phyloP scores from a whole-genome alignment of 164 flowering plant genomes.

The Brasenia schreberi region DNA sequence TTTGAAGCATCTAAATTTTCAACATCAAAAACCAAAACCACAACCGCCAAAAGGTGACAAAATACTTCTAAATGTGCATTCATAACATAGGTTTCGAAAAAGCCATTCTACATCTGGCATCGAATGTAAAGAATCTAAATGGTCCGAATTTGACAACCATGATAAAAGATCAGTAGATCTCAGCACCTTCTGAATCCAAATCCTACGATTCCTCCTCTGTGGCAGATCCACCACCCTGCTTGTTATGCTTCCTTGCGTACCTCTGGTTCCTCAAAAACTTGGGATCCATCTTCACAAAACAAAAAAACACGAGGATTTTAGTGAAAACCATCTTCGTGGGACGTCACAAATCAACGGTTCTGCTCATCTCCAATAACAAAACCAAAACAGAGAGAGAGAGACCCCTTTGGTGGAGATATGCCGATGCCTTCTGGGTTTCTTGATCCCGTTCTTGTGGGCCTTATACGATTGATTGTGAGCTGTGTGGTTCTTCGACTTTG shows the following conservation, averaged over 20 bases:
- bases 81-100: too few relatives aligned
- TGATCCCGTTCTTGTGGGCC: constrained; percentile 96
- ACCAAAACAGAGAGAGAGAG: background rate
- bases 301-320: background rate
- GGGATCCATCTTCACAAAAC: constrained; percentile 64
- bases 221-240: constrained; percentile 26
- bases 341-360: background rate
- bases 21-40: too few relatives aligned
- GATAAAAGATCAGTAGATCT: background rate
- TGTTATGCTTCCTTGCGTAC: constrained; percentile 98
- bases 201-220: constrained; percentile 27
- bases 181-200: background rate
- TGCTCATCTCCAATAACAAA: background rate
- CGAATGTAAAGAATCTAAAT: too few relatives aligned
- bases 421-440: constrained; percentile 89
- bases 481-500: constrained; percentile 99
- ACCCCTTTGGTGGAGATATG: constrained; percentile 96
- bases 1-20: too few relatives aligned
- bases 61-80: too few relatives aligned
- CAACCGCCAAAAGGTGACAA: too few relatives aligned
- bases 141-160: too few relatives aligned
- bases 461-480: constrained; percentile 92
- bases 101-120: too few relatives aligned
- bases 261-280: constrained; percentile 99
- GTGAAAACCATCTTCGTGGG: too few relatives aligned